A percentile compares a stretch with the other conserved stretches of the same genome.
These are phyloP conservation scores for Drosera spatulata DNA, from an alignment of 179 eudicot species.

Conservation along the genomic window DNA sequence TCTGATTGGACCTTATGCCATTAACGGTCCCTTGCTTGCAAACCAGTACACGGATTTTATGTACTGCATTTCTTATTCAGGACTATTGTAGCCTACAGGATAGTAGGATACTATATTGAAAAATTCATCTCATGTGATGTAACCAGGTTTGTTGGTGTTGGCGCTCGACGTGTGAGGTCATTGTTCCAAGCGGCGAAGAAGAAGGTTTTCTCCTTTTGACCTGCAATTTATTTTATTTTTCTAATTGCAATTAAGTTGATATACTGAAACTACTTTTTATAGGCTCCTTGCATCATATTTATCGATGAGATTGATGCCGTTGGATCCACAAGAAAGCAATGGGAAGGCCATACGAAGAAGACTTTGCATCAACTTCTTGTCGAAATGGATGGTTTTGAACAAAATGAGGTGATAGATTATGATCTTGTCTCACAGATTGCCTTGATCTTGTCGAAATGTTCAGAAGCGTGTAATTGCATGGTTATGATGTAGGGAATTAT, in stretches of 20 bases:
- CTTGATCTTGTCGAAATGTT: neutral
- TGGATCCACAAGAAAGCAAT: constrained; percentile 92
- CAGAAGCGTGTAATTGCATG: neutral
- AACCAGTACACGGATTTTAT: too few relatives aligned
- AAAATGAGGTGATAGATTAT: constrained; percentile 59
- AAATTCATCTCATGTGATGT: neutral
- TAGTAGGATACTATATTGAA: neutral
- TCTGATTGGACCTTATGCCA: too few relatives aligned
- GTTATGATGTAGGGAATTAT: constrained; percentile 62
- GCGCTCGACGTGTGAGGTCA: constrained; percentile 98
- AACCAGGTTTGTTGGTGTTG: constrained; percentile 94
- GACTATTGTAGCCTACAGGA: too few relatives aligned
- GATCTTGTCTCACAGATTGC: neutral
- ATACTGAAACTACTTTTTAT: neutral
- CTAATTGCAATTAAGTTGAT: too few relatives aligned
- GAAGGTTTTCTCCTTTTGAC: constrained; percentile 33
- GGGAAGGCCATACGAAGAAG: constrained; percentile 99
- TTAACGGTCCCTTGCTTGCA: too few relatives aligned
- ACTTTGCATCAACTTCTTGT: constrained; percentile 94
- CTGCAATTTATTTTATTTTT: too few relatives aligned
- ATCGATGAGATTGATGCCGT: constrained; percentile 98
- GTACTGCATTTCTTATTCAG: too few relatives aligned
- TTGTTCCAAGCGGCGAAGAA: constrained; percentile 96
- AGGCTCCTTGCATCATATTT: constrained; percentile 98
- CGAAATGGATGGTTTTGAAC: constrained; percentile 99